Evolutionary conservation across 2,329 filamentous ascomycete species (phyloP).

Genomic region (Fusarium oligoseptatum): DNA sequence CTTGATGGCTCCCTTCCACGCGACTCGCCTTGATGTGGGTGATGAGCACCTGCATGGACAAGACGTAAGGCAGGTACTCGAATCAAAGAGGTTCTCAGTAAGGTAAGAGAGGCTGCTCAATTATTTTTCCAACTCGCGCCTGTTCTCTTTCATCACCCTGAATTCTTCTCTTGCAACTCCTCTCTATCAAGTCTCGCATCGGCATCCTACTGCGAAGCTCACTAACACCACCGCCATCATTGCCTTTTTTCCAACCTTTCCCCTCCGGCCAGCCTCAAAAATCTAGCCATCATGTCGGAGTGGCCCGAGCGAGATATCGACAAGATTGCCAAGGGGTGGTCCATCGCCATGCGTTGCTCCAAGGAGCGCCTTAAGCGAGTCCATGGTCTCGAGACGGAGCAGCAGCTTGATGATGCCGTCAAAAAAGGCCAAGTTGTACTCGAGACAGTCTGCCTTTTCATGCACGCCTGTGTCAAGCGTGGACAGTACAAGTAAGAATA

Average conservation of each 20-base stretch:
- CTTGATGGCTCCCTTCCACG: constrained; percentile 34
- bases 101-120: not conserved
- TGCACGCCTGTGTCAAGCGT: constrained; percentile 55
- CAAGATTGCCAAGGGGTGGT: constrained; percentile 55
- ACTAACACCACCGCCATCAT: constrained; percentile 12
- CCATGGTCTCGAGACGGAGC: constrained; percentile 49
- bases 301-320: constrained; percentile 49
- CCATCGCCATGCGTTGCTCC: constrained; percentile 54
- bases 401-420: constrained; percentile 51
- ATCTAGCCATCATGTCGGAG: constrained; percentile 37
- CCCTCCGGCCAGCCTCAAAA: not conserved
- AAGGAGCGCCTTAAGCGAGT: constrained; percentile 52
- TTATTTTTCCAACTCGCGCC: not conserved
- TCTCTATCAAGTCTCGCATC: not conserved
- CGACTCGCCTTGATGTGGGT: not conserved
- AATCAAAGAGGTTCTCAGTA: constrained; percentile 27
- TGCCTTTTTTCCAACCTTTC: not conserved
- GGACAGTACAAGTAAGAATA: constrained; percentile 53
- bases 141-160: not conserved
- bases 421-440: constrained; percentile 52
- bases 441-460: constrained; percentile 57
- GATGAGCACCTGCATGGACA: constrained; percentile 9
- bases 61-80: constrained; percentile 1
- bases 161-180: not conserved
- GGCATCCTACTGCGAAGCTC: not conserved